phyloP scores from a whole-genome alignment of 495 filamentous ascomycete species.

The Penicillium odoratum region DNA sequence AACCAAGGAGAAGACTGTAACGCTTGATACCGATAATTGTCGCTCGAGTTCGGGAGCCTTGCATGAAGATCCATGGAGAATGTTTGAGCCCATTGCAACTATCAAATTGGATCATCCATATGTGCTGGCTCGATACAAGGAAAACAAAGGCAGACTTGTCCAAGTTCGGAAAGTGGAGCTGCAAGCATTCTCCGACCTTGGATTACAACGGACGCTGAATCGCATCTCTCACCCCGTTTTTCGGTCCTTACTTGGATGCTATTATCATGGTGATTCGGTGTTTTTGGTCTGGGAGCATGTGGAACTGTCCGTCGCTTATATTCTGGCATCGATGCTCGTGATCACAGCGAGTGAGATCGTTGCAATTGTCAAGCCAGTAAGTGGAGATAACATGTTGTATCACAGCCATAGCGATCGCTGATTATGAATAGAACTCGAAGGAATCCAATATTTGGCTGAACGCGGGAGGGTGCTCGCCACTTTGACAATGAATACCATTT shows the following conservation, averaged over 20 bases:
- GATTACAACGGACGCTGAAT: constrained; percentile 5
- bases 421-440: constrained; percentile 3
- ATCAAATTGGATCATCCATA: background rate
- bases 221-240: constrained; percentile 8
- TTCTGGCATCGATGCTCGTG: constrained; percentile 4
- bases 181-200: background rate
- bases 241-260: constrained; percentile 2
- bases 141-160: constrained; percentile 4
- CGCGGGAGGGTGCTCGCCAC: constrained; percentile 9
- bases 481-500: constrained; percentile 10
- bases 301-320: constrained; percentile 8
- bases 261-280: constrained; percentile 1
- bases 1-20: background rate
- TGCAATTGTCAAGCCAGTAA: constrained; percentile 8
- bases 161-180: constrained; percentile 6
- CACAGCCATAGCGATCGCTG: background rate
- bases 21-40: background rate
- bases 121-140: constrained; percentile 3
- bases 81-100: background rate
- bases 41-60: background rate
- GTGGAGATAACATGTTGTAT: background rate
- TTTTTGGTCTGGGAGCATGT: constrained; percentile 9
- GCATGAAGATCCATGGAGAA: background rate
- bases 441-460: constrained; percentile 5
- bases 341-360: constrained; percentile 6